phyloP scores from a whole-genome alignment of 495 filamentous ascomycete genomes.

The Trichoderma reesei region DNA sequence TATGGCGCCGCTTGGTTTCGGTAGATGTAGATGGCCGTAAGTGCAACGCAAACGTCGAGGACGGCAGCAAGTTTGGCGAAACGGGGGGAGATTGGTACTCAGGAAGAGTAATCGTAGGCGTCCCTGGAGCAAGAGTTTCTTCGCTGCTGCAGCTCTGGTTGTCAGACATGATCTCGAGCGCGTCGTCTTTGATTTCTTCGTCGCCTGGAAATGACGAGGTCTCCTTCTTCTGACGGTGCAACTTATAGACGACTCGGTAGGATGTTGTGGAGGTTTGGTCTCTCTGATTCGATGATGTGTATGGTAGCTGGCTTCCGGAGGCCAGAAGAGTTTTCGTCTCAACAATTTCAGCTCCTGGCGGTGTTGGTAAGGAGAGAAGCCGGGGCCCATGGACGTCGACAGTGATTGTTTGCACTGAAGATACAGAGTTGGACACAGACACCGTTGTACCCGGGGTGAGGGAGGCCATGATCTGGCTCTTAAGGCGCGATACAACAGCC shows the following conservation, averaged over 20 bases:
- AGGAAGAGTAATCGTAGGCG: background rate
- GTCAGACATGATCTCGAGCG: background rate
- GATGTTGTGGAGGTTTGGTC: constrained; percentile 2
- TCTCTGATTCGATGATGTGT: background rate
- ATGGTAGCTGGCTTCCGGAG: background rate
- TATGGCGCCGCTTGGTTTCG: background rate
- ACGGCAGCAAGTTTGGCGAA: background rate
- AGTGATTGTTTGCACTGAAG: constrained; percentile 60
- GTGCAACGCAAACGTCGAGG: background rate
- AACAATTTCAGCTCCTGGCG: constrained; percentile 57
- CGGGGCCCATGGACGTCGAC: constrained; percentile 59
- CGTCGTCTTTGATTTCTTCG: constrained; percentile 6
- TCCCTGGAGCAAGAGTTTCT: background rate
- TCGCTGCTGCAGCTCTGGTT: background rate
- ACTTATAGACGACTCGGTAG: constrained; percentile 35
- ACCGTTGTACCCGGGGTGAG: constrained; percentile 43
- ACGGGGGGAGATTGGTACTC: background rate
- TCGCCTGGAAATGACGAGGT: constrained; percentile 28
- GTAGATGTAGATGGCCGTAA: background rate
- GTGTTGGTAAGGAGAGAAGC: constrained; percentile 48
- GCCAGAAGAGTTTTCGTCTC: constrained; percentile 31
- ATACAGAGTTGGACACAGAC: constrained; percentile 53
- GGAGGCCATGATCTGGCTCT: constrained; percentile 33
- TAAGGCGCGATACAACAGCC: constrained; percentile 32
- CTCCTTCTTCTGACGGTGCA: constrained; percentile 29